phyloP scores from a whole-genome alignment of 441 rosid genomes.

The Omphalea diandra region DNA sequence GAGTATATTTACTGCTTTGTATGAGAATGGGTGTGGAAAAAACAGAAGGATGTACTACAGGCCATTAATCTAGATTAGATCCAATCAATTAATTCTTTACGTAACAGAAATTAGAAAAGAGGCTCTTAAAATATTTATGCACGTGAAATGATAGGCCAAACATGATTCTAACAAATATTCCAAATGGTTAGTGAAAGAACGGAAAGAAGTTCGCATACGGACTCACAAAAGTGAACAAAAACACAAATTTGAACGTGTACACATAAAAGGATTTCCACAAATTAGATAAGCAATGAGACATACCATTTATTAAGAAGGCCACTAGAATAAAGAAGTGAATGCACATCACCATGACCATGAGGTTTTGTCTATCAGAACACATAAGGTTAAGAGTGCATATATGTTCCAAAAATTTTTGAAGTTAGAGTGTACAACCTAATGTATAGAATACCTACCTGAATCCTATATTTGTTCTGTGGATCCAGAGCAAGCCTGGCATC shows the following conservation, averaged over 20 bases:
- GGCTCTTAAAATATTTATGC: background rate
- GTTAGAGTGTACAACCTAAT: background rate
- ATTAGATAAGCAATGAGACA: slow-evolving; percentile 18
- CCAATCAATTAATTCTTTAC: background rate
- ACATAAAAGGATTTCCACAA: slow-evolving; percentile 18
- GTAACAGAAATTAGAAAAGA: background rate
- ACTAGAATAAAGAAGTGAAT: slow-evolving; percentile 85
- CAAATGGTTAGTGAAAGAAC: background rate
- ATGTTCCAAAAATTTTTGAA: background rate
- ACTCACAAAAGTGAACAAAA: background rate
- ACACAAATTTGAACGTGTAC: background rate
- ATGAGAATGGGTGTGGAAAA: background rate
- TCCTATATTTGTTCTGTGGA: slow-evolving; percentile 68
- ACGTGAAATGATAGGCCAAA: background rate
- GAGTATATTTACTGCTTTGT: background rate
- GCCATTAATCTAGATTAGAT: background rate
- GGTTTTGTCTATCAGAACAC: slow-evolving; percentile 76
- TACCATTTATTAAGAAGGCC: slow-evolving; percentile 82
- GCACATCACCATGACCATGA: slow-evolving; percentile 98
- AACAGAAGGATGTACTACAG: background rate
- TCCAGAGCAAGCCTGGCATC: slow-evolving; percentile 91
- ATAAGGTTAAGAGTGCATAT: background rate
- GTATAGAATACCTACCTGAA: slow-evolving; percentile 56
- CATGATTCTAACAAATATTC: slow-evolving; percentile 3
- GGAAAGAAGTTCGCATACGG: background rate